phyloP scores from a whole-genome alignment of 331 rosid genomes.

The Pyracantha coccinea region DNA sequence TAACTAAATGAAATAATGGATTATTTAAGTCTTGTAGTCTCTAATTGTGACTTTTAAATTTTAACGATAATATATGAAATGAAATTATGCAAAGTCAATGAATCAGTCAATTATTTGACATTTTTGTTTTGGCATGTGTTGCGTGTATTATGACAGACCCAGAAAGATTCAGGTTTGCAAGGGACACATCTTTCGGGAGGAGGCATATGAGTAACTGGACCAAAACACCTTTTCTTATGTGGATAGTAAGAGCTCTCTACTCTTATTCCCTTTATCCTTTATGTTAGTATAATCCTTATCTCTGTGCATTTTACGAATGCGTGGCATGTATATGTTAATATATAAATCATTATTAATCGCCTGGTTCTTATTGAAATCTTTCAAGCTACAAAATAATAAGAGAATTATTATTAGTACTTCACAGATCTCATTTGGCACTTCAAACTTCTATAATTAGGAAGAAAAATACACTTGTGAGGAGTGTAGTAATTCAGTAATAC shows the following conservation, averaged over 20 bases:
- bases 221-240: slow-evolving; percentile 52
- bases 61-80: not conserved
- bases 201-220: slow-evolving; percentile 87
- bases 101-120: not conserved
- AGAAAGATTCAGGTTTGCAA: slow-evolving; percentile 77
- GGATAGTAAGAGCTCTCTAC: slow-evolving; percentile 54
- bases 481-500: too few relatives aligned
- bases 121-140: not conserved
- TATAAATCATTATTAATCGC: too few relatives aligned
- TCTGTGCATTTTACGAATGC: too few relatives aligned
- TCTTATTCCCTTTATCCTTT: too few relatives aligned
- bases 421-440: too few relatives aligned
- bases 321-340: too few relatives aligned
- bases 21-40: not conserved
- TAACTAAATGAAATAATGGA: not conserved
- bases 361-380: too few relatives aligned
- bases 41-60: not conserved
- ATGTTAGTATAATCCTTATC: not conserved
- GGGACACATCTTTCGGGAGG: slow-evolving; percentile 88
- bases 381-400: too few relatives aligned
- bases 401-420: too few relatives aligned
- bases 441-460: too few relatives aligned
- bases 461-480: too few relatives aligned
- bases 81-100: not conserved
- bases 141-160: slow-evolving; percentile 44